A percentile compares a stretch with the other conserved stretches of the same genome.
Conservation (phyloP, 2,329 filamentous ascomycete genomes). For the Fusarium sp. region DNA sequence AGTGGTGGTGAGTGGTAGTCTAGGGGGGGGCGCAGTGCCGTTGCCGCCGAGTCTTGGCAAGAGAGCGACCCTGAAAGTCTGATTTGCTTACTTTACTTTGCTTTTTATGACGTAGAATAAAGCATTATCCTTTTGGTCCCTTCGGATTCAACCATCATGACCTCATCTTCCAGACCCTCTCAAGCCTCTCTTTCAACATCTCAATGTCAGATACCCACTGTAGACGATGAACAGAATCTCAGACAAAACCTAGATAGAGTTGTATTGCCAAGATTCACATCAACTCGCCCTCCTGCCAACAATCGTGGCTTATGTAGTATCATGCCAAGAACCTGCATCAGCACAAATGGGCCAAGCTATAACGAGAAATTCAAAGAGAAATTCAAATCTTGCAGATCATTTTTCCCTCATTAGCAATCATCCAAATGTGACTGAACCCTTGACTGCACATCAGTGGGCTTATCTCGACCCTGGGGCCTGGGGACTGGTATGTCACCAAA, state of each 20-base stretch:
- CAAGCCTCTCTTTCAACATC: neutral
- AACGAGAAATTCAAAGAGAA: constrained; percentile 2
- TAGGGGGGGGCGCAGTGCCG: constrained; percentile 31
- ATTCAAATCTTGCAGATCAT: constrained; percentile 1
- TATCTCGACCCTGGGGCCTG: neutral
- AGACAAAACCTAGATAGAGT: neutral
- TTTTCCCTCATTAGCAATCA: neutral
- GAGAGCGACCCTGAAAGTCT: constrained; percentile 37
- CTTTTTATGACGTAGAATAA: constrained; percentile 1
- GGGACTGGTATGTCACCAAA: neutral
- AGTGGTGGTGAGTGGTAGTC: neutral
- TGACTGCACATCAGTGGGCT: constrained; percentile 18
- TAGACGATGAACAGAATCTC: neutral
- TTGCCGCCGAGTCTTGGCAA: constrained; percentile 43
- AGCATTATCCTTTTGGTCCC: neutral
- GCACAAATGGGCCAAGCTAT: neutral
- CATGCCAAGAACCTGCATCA: constrained; percentile 13
- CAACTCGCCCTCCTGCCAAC: neutral
- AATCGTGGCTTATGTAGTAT: neutral
- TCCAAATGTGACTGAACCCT: neutral
- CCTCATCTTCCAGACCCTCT: constrained; percentile 21
- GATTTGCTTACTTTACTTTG: constrained; percentile 10
- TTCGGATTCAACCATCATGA: constrained; percentile 15
- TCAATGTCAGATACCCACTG: neutral
- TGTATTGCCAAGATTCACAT: constrained; percentile 6